Base-by-base conservation (phyloP, 2,329 filamentous ascomycete genomes). In the Huntiella moniliformis region DNA sequence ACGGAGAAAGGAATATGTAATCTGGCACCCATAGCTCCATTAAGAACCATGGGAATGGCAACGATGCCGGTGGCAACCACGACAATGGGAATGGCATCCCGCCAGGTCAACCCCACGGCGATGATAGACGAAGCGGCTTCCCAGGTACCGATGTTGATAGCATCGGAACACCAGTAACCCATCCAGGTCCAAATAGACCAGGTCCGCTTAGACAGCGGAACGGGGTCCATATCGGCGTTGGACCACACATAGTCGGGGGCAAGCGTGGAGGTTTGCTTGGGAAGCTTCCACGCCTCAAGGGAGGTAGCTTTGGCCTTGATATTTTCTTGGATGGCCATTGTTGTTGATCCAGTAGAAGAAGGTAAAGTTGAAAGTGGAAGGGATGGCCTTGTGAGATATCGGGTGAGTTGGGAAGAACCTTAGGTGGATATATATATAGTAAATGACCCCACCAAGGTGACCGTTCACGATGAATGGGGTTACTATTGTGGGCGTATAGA, bases 101-200 rank as follows among this genome's bases (percentile, higher is more conserved):
- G 56, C 28, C 62, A 63, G 3, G 63, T 66, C 50, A 66, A 64
- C 4, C 63, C 63, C 8, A 66, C 54, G 13, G 59, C 57, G 57
- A 65, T 64, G 42, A 65, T 63, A 37, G 58, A 55, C 31, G 55
- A 61, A 12, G 47, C 47, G 15, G 47, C 47, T 15, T 49, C 42
- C 47, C 47, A 49, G 3, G 47, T 49, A 28, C 47, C 47, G 13
- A 49, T 45, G 39, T 49, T 50, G 35, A 50, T 46, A 22, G 44
- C 44, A 50, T 70, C 67, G 5, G 61, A 63, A 49, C 61, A 63
- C 67, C 67, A 69, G 52, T 69, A 67, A 11, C 62, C 61, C 57
- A 65, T 63, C 52, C 65, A 67, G 28, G 65, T 61, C 42, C 62
- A 54, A 10, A 56, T 58, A 4, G 62, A 61, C 66, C 66, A 67